phyloP scores from a whole-genome alignment of 768 basidiomycete genomes.

The Boletales sp. region DNA sequence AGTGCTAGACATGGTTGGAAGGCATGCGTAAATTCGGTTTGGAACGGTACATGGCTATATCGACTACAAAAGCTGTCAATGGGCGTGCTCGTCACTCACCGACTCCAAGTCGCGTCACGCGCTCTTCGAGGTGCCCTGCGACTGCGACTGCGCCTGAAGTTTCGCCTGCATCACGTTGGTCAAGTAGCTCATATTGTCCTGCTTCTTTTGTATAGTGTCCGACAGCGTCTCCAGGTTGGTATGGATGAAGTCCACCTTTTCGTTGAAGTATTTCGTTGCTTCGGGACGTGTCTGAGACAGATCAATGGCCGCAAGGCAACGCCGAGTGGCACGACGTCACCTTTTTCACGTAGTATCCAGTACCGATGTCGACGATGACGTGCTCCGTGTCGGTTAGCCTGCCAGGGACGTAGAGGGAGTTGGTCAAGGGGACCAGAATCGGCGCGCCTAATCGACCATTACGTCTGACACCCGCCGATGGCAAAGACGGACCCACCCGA shows the following conservation, averaged over 20 bases:
- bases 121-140: constrained; percentile 18
- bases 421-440: constrained; percentile 88
- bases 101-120: not conserved
- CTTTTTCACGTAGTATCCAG: constrained; percentile 96
- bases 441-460: constrained; percentile 60
- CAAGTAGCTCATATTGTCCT: constrained; percentile 81
- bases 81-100: too few species aligned
- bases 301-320: constrained; percentile 1
- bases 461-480: not conserved
- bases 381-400: constrained; percentile 78
- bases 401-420: constrained; percentile 93
- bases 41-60: too few species aligned
- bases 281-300: constrained; percentile 68
- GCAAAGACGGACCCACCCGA: constrained; percentile 39
- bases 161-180: constrained; percentile 70
- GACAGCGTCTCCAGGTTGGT: constrained; percentile 84
- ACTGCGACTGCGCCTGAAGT: constrained; percentile 29
- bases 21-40: too few species aligned
- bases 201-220: constrained; percentile 86
- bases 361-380: constrained; percentile 94
- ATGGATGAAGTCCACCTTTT: constrained; percentile 79
- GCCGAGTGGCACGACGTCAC: constrained; percentile 36
- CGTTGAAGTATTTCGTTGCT: constrained; percentile 75
- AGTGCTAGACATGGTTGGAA: too few species aligned
- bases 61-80: too few species aligned